Base-by-base conservation (phyloP, 2,329 filamentous ascomycete species). In the Aspergillus candidus region DNA sequence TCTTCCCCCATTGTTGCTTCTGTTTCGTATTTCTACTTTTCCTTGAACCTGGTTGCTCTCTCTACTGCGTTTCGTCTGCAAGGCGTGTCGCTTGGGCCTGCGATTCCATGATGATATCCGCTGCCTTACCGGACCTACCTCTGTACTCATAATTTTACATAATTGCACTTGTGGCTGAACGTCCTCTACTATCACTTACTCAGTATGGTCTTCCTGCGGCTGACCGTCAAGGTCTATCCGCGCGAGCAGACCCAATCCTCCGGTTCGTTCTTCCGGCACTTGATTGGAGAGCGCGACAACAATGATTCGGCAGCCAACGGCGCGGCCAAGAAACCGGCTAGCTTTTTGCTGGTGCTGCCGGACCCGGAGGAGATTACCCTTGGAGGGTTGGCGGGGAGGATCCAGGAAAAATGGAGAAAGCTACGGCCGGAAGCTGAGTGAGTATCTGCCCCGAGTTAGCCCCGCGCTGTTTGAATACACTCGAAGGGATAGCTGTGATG, bases 121-220 rank as follows among this genome's bases (percentile, higher is more conserved):
- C 37, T 15, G 6, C 27, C 6, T 39, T 13, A 36, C 15, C 11
- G 17, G 6, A 17, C 14, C 15, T 36, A 36, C 35, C 15, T 10
- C 13, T 6, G 36, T 30, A 29, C 11, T 30, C 18, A 29, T 13
- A 38, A 14, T 30, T 27, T 27, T 27, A 27, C 22, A 38, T 38
- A 27, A 38, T 38, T 18, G 15, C 18, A 38, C 18, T 38, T 29
- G 11, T 11, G 13, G 36, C 22, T 27, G 22, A 27, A 27, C 22
- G 22, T 27, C 22, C 32, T n/a, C 30, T 41, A 29, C 4, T 13
- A 22, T 12, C 14, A 35, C 4, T 11, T 31, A 10, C 11, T 34
- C 42, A 41, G 41, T 33, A 67, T 68, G 63, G 63, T 68, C 35
- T 56, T 64, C 29, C 53, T 68, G 13, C 63, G 65, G n/a, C 54